A percentile compares a stretch with the other conserved stretches of the same genome.
Conservation (phyloP, 2,329 filamentous ascomycete genomes). For the Endothia cerciana region DNA sequence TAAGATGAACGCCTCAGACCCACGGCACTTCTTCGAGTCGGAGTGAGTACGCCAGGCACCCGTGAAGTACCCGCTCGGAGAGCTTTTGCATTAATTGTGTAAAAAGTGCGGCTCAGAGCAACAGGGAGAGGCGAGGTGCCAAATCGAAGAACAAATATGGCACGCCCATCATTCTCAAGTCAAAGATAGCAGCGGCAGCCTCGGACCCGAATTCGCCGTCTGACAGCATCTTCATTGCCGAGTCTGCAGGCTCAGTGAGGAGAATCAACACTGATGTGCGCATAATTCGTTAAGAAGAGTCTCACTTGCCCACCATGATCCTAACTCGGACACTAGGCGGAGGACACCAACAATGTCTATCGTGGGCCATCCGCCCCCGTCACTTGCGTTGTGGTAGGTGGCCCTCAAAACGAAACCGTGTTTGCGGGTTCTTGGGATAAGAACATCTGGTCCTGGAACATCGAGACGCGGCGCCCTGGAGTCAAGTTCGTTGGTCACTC, state of each 20-base stretch:
- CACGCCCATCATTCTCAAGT: slow-evolving; percentile 76
- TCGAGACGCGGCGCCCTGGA: slow-evolving; percentile 57
- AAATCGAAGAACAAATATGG: slow-evolving; percentile 80
- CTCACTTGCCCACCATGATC: background rate
- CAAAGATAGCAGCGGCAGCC: slow-evolving; percentile 80
- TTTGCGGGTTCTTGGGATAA: slow-evolving; percentile 97
- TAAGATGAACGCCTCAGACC: slow-evolving; percentile 72
- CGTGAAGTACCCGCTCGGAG: slow-evolving; percentile 36
- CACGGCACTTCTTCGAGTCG: slow-evolving; percentile 89
- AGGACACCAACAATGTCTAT: slow-evolving; percentile 56
- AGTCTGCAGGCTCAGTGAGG: slow-evolving; percentile 81
- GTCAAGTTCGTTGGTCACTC: slow-evolving; percentile 74
- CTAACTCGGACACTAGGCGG: slow-evolving; percentile 39
- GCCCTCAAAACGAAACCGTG: slow-evolving; percentile 59
- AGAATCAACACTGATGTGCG: slow-evolving; percentile 74
- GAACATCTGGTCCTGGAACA: slow-evolving; percentile 82
- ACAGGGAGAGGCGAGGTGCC: slow-evolving; percentile 64
- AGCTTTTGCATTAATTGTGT: slow-evolving; percentile 18
- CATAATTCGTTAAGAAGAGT: background rate
- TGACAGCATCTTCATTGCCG: slow-evolving; percentile 74
- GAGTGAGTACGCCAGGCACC: slow-evolving; percentile 61
- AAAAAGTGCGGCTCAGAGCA: slow-evolving; percentile 53
- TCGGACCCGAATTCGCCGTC: slow-evolving; percentile 65
- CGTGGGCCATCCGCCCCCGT: slow-evolving; percentile 79
- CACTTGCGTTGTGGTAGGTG: slow-evolving; percentile 73